Base-by-base conservation (phyloP, 352 stramenopile species). In the Bremia lactucae region DNA sequence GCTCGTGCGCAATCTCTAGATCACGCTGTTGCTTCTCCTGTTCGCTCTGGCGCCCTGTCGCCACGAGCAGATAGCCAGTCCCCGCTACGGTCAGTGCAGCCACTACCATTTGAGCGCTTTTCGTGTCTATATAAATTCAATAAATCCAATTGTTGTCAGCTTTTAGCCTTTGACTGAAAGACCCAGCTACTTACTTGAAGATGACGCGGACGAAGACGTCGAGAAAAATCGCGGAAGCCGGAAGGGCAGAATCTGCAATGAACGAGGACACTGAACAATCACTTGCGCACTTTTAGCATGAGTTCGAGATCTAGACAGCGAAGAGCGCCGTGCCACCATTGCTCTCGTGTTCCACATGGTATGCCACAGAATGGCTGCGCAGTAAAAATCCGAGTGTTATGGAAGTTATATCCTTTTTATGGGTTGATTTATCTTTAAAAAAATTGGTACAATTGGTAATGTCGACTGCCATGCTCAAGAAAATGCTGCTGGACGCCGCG, bases 401-500 rank as follows among this genome's bases (percentile, higher is more conserved):
- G 6, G 20, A 22, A 28, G 26, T 49, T 39, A 11, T 38, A 38
- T 19, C 16, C 33, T 24, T 24, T 26, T 24, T 28, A 28, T 28
- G 24, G 24, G 10, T 28, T 28, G 28, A 33, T 15, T 33, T 33
- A 33, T 1, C 28, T 10, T 28, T 28, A n/a, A n/a, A n/a, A n/a
- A n/a, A n/a, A n/a, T n/a, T n/a, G n/a, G n/a, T n/a, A n/a, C 11
- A 20, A 15, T 13, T 31, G 6, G 40, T 0, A 14, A 88, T 88
- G 75, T 82, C 71, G 49, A 68, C 68, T 16, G 66, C 41, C 10
- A 72, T 88, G 70, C 54, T 81, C 36, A 67, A 69, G 47, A 72
- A 83, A 57, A 86, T 86, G 77, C 68, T 93, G 49, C 62, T 81
- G 62, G 71, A 93, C 31, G 81, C 76, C 0, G 66, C 62, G 36